Evolutionary conservation across 2,329 filamentous ascomycete species (phyloP).

Genomic region (Westerdykella ornata): DNA sequence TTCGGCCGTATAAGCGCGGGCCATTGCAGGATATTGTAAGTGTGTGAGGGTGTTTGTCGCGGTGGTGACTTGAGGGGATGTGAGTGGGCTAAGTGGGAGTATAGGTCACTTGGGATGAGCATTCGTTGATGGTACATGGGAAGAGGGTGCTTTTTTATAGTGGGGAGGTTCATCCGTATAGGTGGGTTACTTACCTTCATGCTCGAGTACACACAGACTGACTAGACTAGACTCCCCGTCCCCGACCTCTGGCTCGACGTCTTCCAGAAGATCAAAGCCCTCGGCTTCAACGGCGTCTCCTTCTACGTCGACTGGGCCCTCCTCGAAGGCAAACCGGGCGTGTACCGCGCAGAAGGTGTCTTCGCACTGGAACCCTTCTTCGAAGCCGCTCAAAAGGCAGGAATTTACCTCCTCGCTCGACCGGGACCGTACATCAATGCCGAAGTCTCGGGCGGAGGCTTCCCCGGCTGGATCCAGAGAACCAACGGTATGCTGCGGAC

Average conservation of each 20-base stretch:
- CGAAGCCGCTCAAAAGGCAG: conserved; percentile 63
- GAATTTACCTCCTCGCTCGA: conserved; percentile 66
- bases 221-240: conserved; percentile 48
- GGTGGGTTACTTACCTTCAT: conserved; percentile 28
- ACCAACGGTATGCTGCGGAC: conserved; percentile 60
- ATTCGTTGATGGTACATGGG: conserved; percentile 63
- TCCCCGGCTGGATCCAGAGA: conserved; percentile 71
- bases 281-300: conserved; percentile 73
- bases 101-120: conserved; percentile 62
- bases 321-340: conserved; percentile 64
- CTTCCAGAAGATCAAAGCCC: conserved; percentile 74
- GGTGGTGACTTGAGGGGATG: neutral
- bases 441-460: conserved; percentile 68
- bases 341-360: conserved; percentile 63
- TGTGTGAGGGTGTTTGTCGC: conserved; percentile 1
- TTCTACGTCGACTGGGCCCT: conserved; percentile 78
- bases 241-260: conserved; percentile 61
- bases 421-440: conserved; percentile 75
- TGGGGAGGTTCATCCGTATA: conserved; percentile 67
- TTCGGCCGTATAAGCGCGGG: conserved; percentile 46
- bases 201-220: conserved; percentile 1
- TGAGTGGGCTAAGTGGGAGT: neutral
- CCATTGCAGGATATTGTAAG: conserved; percentile 52
- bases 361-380: conserved; percentile 71
- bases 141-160: conserved; percentile 66